Evolutionary conservation across 306 rosid genomes (phyloP).

Genomic region (Albizia julibrissin): DNA sequence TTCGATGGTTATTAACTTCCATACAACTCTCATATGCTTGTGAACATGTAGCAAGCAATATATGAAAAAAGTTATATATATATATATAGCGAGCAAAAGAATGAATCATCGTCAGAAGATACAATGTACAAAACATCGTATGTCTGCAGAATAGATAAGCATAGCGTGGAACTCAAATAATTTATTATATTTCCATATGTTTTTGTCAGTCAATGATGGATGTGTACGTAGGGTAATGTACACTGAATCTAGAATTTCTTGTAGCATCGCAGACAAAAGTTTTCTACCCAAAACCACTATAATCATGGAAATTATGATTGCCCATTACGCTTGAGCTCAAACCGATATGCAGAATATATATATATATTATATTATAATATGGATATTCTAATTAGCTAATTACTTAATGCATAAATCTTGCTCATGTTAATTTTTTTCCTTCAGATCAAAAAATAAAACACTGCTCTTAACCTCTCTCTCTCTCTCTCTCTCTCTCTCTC

Average conservation of each 20-base stretch:
- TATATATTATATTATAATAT: neutral
- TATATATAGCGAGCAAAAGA: neutral
- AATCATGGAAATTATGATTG: neutral
- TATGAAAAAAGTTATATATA: too few species aligned
- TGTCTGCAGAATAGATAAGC: neutral
- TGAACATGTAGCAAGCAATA: neutral
- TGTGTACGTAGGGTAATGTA: neutral
- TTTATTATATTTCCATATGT: neutral
- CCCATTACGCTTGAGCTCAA: neutral
- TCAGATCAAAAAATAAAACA: neutral
- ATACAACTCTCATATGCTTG: neutral
- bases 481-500: too few species aligned
- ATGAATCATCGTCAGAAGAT: neutral
- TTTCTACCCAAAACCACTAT: slow-evolving; percentile 3
- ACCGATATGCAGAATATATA: neutral
- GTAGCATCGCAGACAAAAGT: neutral
- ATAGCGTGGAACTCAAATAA: neutral
- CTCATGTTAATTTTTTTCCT: too few species aligned
- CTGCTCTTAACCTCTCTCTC: neutral
- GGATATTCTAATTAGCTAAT: neutral
- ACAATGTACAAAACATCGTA: neutral
- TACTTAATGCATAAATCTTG: neutral
- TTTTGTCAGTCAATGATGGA: neutral
- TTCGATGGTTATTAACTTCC: neutral
- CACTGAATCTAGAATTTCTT: neutral